phyloP scores from a whole-genome alignment of 2,329 filamentous ascomycete species.

The Sarocladiaceae sp. region DNA sequence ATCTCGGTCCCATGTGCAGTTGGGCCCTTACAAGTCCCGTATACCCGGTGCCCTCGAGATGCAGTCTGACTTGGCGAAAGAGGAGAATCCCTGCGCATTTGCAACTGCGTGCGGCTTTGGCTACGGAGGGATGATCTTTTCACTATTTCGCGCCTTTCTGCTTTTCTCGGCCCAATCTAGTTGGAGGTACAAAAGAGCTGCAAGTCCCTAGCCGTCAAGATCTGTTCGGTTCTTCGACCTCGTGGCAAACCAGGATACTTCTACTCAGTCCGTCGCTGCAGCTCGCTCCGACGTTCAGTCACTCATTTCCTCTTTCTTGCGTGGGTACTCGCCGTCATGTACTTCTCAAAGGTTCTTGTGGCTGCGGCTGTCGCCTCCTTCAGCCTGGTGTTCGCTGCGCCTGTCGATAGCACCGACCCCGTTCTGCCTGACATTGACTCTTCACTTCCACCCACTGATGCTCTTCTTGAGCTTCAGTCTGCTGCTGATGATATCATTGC shows the following conservation, averaged over 20 bases:
- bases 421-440: slow-evolving; percentile 1
- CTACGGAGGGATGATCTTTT: no score
- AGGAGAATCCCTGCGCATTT: not conserved
- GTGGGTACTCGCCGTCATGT: not conserved
- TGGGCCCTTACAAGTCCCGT: not conserved
- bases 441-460: slow-evolving; percentile 1
- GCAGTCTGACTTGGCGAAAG: not conserved
- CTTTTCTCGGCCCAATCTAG: not conserved
- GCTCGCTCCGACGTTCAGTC: not conserved
- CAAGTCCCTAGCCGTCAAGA: not conserved
- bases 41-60: not conserved
- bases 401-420: not conserved
- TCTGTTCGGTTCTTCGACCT: not conserved
- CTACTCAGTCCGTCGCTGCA: not conserved
- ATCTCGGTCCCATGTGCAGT: not conserved
- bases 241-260: slow-evolving; percentile 1
- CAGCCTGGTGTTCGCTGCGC: not conserved
- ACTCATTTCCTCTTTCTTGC: not conserved
- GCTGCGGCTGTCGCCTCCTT: not conserved
- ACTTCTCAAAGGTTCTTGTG: slow-evolving; percentile 3
- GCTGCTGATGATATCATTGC: not conserved
- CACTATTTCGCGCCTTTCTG: not conserved
- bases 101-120: not conserved
- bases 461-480: not conserved
- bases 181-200: not conserved